phyloP scores from a whole-genome alignment of 2,329 filamentous ascomycete genomes.

The Aspergillus oerlinghausenensis region DNA sequence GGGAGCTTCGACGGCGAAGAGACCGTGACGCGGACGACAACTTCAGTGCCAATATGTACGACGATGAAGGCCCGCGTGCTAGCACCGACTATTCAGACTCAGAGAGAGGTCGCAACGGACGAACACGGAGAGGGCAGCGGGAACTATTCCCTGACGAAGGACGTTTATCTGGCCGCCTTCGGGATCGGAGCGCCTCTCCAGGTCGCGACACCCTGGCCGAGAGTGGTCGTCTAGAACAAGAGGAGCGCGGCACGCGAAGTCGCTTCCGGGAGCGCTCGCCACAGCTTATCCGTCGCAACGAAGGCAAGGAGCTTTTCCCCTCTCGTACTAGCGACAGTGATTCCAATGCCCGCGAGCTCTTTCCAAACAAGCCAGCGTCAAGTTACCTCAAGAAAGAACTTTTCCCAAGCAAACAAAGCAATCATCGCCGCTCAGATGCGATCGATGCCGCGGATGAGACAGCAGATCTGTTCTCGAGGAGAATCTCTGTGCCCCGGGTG shows the following conservation, averaged over 20 bases:
- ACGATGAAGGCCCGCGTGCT: conserved; percentile 54
- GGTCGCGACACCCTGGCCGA: conserved; percentile 48
- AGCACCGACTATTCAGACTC: conserved; percentile 25
- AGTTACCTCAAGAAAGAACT: conserved; percentile 53
- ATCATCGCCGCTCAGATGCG: conserved; percentile 47
- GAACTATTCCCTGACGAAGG: conserved; percentile 39
- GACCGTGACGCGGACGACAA: conserved; percentile 49
- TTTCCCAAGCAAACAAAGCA: conserved; percentile 49
- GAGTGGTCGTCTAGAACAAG: conserved; percentile 28
- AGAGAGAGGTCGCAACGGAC: conserved; percentile 25
- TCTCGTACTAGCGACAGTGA: conserved; percentile 21
- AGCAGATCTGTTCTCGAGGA: conserved; percentile 47
- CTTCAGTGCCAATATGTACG: conserved; percentile 78
- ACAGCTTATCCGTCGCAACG: conserved; percentile 32
- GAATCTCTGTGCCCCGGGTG: conserved; percentile 47
- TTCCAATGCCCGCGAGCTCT: conserved; percentile 44
- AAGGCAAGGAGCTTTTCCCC: conserved; percentile 59
- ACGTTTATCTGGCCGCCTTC: conserved; percentile 44
- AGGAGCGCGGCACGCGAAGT: conserved; percentile 34
- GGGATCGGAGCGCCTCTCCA: conserved; percentile 59
- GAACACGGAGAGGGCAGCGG: conserved; percentile 25
- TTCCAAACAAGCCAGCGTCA: conserved; percentile 39
- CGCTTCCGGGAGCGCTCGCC: conserved; percentile 43
- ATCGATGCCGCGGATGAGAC: conserved; percentile 54
- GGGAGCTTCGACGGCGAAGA: conserved; percentile 45